phyloP scores from a whole-genome alignment of 768 basidiomycete species.

The Suillus ampliporus region DNA sequence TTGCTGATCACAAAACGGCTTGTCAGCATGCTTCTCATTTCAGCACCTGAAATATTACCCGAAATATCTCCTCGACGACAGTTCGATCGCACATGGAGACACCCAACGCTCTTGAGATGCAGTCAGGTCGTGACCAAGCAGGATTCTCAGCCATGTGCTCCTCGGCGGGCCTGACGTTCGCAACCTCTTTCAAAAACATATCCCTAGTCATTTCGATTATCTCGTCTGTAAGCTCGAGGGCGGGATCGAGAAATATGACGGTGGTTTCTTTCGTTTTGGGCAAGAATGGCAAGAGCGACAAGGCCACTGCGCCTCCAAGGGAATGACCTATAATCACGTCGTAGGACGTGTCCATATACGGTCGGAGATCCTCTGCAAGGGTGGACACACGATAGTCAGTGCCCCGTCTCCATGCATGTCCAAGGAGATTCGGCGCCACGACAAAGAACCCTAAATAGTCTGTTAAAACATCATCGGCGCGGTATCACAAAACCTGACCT shows the following conservation, averaged over 20 bases:
- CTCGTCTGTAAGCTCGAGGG: not conserved
- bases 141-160: constrained; percentile 12
- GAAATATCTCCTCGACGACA: not conserved
- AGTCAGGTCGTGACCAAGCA: constrained; percentile 21
- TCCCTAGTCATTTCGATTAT: not conserved
- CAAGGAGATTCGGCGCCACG: constrained; percentile 25
- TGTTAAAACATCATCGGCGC: constrained; percentile 6
- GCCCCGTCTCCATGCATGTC: constrained; percentile 18
- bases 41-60: not conserved
- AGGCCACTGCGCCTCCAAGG: constrained; percentile 19
- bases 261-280: constrained; percentile 10
- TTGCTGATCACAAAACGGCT: not conserved
- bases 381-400: constrained; percentile 15
- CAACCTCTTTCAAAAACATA: not conserved
- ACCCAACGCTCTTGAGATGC: constrained; percentile 8
- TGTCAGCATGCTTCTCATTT: not conserved
- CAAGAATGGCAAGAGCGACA: constrained; percentile 23
- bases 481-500: constrained; percentile 14
- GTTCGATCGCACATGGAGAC: constrained; percentile 14
- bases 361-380: constrained; percentile 19
- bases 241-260: constrained; percentile 19
- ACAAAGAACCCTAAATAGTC: constrained; percentile 22
- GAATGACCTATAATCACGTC: constrained; percentile 28
- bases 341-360: constrained; percentile 19
- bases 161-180: constrained; percentile 6